Percentiles rank a stretch among this genome's conserved stretches.
phyloP scores from a whole-genome alignment of 176 grass and related monocot genomes.

The Bromus sterilis region DNA sequence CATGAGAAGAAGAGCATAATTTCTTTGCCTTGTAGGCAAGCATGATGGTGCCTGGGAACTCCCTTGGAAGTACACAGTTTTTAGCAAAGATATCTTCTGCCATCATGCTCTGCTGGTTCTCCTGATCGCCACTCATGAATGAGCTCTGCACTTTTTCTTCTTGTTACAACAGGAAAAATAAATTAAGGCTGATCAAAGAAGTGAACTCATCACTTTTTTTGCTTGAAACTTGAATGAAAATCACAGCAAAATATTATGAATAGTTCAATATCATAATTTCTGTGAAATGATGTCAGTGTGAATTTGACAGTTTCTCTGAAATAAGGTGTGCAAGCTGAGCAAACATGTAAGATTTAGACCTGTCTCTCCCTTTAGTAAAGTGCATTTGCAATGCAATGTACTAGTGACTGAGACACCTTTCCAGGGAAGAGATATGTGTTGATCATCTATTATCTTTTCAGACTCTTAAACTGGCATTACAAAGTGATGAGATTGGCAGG shows the following conservation, averaged over 20 bases:
- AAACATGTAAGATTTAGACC: no score
- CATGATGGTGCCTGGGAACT: constrained; percentile 16
- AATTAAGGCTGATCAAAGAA: no score
- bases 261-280: background rate
- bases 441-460: background rate
- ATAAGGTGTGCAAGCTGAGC: no score
- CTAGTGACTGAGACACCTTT: background rate
- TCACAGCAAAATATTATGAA: background rate
- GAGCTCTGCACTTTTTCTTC: background rate
- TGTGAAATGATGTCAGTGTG: background rate
- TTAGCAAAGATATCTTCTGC: constrained; percentile 22
- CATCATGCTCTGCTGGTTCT: constrained; percentile 13
- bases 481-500: background rate
- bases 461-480: background rate
- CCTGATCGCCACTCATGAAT: constrained; percentile 11
- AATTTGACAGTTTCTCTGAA: background rate
- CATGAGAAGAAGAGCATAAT: constrained; percentile 29
- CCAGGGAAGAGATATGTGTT: background rate
- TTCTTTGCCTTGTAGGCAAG: constrained; percentile 25
- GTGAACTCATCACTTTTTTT: background rate
- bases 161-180: background rate
- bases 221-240: background rate
- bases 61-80: constrained; percentile 17
- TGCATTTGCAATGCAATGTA: background rate
- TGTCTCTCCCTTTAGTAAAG: no score